phyloP scores from a whole-genome alignment of 2,329 filamentous ascomycete genomes.

The Apiospora arundinis region DNA sequence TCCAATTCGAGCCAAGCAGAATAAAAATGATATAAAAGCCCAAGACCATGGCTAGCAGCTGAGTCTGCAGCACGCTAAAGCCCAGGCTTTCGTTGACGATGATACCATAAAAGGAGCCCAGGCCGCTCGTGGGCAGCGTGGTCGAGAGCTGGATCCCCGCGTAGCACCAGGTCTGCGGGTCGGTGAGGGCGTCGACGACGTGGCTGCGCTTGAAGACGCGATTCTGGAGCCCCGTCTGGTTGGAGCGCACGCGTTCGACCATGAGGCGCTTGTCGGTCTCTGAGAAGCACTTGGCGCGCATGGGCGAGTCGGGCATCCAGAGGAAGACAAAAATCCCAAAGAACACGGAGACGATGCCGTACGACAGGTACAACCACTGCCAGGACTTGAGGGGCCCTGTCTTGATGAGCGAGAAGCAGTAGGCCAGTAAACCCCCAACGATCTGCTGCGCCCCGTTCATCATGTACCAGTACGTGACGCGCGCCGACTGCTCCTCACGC shows the following conservation, averaged over 20 bases:
- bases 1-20: conserved; percentile 68
- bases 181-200: conserved; percentile 58
- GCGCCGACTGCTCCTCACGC: conserved; percentile 69
- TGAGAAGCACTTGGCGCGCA: conserved; percentile 72
- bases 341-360: conserved; percentile 67
- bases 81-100: conserved; percentile 71
- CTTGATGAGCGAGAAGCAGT: conserved; percentile 63
- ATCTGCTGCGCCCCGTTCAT: conserved; percentile 80
- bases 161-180: conserved; percentile 72
- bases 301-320: conserved; percentile 73
- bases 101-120: conserved; percentile 77
- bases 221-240: conserved; percentile 68
- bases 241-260: conserved; percentile 64
- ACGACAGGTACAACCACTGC: conserved; percentile 72
- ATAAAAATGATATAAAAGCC: conserved; percentile 77
- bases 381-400: conserved; percentile 64
- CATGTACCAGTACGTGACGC: conserved; percentile 78
- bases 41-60: conserved; percentile 77
- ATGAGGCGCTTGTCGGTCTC: conserved; percentile 70
- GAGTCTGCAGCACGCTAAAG: conserved; percentile 70
- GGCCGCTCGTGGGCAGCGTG: conserved; percentile 74
- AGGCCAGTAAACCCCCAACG: conserved; percentile 73
- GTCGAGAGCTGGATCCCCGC: conserved; percentile 72
- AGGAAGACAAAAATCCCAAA: conserved; percentile 69
- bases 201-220: conserved; percentile 54